Conservation (phyloP, 2,329 filamentous ascomycete species). For the Orbilia quercus region DNA sequence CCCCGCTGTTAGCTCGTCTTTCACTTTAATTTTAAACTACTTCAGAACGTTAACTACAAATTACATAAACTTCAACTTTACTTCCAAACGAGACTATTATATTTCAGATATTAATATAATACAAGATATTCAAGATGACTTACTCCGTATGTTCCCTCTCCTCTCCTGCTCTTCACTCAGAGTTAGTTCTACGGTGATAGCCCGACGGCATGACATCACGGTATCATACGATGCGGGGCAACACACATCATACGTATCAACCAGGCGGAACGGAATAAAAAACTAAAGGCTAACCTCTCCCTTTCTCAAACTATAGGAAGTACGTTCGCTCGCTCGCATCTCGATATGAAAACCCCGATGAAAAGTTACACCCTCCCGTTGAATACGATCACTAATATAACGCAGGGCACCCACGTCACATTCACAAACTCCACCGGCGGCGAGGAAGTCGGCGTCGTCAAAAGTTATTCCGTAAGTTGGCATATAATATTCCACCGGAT, state of each 20-base stretch:
- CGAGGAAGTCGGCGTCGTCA: constrained; percentile 48
- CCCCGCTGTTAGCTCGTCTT: too few species aligned
- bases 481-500: too few species aligned
- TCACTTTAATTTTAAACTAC: too few species aligned
- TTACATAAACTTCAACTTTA: not conserved
- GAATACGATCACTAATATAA: not conserved
- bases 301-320: too few species aligned
- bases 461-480: constrained; percentile 38
- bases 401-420: constrained; percentile 46
- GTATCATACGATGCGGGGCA: constrained; percentile 6
- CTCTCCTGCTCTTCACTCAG: not conserved
- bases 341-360: too few species aligned
- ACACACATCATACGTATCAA: constrained; percentile 13
- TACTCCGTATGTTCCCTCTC: constrained; percentile 9
- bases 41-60: too few species aligned
- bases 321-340: too few species aligned
- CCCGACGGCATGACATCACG: constrained; percentile 3
- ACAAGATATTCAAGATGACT: too few species aligned
- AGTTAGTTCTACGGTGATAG: not conserved
- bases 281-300: not conserved
- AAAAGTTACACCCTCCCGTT: too few species aligned
- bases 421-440: constrained; percentile 47
- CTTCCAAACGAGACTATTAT: not conserved
- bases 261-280: too few species aligned
- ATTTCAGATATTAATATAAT: too few species aligned